Percentiles rank a stretch among this genome's conserved stretches.
Evolutionary conservation across 495 filamentous ascomycete species (phyloP).

Genomic region (Penicillium malachiteum): DNA sequence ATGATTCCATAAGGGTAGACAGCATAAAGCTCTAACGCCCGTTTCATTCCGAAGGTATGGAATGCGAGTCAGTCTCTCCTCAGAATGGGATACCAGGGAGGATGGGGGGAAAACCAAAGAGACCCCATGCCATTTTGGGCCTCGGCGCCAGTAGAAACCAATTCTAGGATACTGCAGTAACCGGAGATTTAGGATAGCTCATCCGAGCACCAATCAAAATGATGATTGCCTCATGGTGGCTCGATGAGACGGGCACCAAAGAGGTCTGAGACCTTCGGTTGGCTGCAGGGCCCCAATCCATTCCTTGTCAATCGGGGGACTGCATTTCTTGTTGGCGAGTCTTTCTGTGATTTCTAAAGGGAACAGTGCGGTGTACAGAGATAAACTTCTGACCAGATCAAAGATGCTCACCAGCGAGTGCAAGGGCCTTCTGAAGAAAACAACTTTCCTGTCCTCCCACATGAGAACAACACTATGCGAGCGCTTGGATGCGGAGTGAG

Average conservation of each 20-base stretch:
- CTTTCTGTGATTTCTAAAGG: conserved; percentile 5
- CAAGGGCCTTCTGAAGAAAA: neutral
- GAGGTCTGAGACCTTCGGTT: conserved; percentile 41
- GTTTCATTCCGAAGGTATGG: neutral
- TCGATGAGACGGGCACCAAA: conserved; percentile 30
- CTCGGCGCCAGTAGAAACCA: neutral
- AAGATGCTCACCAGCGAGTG: conserved; percentile 1
- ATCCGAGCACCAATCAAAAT: conserved; percentile 21
- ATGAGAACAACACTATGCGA: neutral
- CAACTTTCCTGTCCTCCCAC: neutral
- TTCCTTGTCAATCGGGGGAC: conserved; percentile 33
- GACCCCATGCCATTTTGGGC: conserved; percentile 2
- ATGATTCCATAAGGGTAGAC: neutral
- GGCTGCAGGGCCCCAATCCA: conserved; percentile 31
- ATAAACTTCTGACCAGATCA: conserved; percentile 26
- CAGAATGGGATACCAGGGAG: neutral
- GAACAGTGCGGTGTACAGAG: conserved; percentile 12
- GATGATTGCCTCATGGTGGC: conserved; percentile 7
- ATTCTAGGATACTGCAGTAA: conserved; percentile 16
- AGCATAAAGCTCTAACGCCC: neutral
- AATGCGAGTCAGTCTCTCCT: no score
- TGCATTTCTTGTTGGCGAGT: conserved; percentile 28
- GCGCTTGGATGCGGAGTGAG: neutral
- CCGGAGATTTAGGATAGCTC: conserved; percentile 25
- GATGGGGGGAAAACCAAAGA: neutral